Conservation (phyloP, 1,284 basidiomycete species). For the Moesziomyces parantarcticus region DNA sequence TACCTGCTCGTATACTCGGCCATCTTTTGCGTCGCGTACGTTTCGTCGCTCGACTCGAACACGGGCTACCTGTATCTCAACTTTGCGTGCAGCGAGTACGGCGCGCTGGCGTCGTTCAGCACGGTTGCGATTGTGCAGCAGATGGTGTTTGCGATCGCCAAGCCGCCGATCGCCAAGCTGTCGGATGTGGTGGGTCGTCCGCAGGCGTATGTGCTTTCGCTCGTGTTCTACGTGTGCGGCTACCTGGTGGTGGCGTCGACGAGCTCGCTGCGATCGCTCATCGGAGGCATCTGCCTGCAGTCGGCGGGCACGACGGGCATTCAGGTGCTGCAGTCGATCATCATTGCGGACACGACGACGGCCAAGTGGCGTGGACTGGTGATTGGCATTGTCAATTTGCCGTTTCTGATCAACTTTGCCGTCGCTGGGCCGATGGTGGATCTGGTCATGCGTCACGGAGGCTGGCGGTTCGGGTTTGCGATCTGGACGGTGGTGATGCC, state of each 20-base stretch:
- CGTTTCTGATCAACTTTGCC: constrained; percentile 75
- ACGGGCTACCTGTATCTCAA: constrained; percentile 71
- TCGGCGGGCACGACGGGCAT: constrained; percentile 68
- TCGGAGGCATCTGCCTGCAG: constrained; percentile 72
- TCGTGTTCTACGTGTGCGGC: constrained; percentile 70
- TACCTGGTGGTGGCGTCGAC: constrained; percentile 79
- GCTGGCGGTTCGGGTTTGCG: constrained; percentile 81
- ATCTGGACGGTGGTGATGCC: constrained; percentile 69
- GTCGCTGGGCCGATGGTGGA: constrained; percentile 76
- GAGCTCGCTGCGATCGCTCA: constrained; percentile 72
- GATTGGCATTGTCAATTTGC: constrained; percentile 72
- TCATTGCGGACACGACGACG: constrained; percentile 79
- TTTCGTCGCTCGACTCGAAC: constrained; percentile 73
- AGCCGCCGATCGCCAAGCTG: constrained; percentile 83
- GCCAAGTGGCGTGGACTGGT: constrained; percentile 81
- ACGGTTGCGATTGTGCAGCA: constrained; percentile 66
- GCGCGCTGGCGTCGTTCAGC: constrained; percentile 69
- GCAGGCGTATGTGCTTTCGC: constrained; percentile 74
- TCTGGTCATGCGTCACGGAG: constrained; percentile 71
- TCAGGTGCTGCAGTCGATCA: constrained; percentile 70
- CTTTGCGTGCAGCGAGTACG: constrained; percentile 65
- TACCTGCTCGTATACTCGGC: constrained; percentile 56
- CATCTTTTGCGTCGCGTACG: constrained; percentile 76
- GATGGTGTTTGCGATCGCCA: constrained; percentile 74
- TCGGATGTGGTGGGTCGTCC: constrained; percentile 75